A percentile compares a stretch with the other conserved stretches of the same genome.
These are phyloP conservation scores for Clavispora vitiphila DNA, from an alignment of 805 yeast species.

Conservation along the genomic window DNA sequence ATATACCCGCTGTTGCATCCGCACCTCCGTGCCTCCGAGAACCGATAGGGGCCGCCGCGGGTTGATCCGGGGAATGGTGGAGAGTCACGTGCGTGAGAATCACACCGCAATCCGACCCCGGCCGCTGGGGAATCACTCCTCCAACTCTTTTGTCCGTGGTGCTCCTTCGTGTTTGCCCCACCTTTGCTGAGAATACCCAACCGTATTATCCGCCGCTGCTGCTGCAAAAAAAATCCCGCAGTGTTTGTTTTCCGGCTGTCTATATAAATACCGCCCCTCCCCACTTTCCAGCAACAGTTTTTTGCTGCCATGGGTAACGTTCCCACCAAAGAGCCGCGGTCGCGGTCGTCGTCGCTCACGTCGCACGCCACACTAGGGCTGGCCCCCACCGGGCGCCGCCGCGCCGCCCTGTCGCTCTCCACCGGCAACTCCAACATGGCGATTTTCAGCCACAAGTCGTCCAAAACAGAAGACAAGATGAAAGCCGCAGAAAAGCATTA, in stretches of 20 bases:
- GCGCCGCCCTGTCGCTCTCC: conserved; percentile 9
- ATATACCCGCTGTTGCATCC: background rate
- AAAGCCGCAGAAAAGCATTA: conserved; percentile 48
- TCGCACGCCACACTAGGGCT: background rate
- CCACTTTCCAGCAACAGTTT: background rate
- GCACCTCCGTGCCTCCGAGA: background rate
- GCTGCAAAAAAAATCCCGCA: background rate
- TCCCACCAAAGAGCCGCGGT: conserved; percentile 37
- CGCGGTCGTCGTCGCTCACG: conserved; percentile 17
- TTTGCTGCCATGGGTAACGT: conserved; percentile 36
- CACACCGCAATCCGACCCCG: background rate
- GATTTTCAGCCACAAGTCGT: conserved; percentile 6
- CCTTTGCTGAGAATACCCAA: no score
- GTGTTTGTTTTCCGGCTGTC: background rate
- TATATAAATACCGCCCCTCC: conserved; percentile 1
- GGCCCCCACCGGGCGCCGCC: conserved; percentile 6
- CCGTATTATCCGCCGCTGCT: background rate
- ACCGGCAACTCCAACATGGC: conserved; percentile 6
- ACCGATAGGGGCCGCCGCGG: background rate
- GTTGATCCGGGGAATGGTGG: background rate
- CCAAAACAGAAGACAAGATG: conserved; percentile 48
- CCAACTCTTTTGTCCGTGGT: background rate
- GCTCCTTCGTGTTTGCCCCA: background rate
- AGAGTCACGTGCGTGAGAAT: background rate
- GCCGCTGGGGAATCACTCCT: background rate